Percentiles rank a stretch among this genome's conserved stretches.
phyloP scores from a whole-genome alignment of 306 rosid species.

The Acacia crassicarpa region DNA sequence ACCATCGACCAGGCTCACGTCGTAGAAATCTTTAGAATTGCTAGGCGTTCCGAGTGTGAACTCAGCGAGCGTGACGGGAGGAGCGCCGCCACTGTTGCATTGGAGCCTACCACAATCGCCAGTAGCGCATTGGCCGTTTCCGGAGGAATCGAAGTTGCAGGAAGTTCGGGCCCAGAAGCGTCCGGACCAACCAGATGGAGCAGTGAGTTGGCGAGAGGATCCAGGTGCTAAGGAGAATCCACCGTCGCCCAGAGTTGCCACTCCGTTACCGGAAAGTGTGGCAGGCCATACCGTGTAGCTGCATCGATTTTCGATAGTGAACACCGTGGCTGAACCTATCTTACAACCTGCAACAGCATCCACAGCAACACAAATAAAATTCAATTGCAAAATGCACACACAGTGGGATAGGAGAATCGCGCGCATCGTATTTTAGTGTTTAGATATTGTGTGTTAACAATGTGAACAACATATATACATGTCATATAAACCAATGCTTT shows the following conservation, averaged over 20 bases:
- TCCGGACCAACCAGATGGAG: constrained; percentile 86
- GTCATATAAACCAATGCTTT: background rate
- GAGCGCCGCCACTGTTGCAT: constrained; percentile 58
- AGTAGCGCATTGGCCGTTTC: constrained; percentile 59
- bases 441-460: background rate
- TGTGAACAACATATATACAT: background rate
- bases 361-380: background rate
- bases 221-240: constrained; percentile 62
- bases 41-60: constrained; percentile 48
- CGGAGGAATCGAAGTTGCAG: constrained; percentile 61
- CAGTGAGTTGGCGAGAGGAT: constrained; percentile 36
- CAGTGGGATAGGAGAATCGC: background rate
- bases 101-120: constrained; percentile 68
- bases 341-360: constrained; percentile 37
- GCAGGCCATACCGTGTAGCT: constrained; percentile 76
- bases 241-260: constrained; percentile 54
- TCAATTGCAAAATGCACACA: background rate
- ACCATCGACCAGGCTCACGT: constrained; percentile 89
- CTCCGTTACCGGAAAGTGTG: constrained; percentile 72
- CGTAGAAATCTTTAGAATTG: constrained; percentile 69
- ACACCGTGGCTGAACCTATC: constrained; percentile 42
- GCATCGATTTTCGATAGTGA: constrained; percentile 69
- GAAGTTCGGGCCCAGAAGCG: constrained; percentile 85
- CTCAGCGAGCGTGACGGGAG: constrained; percentile 74
- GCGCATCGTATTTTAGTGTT: background rate